Base-by-base conservation (phyloP, 1,284 basidiomycete genomes). In the Ustilago lituana region DNA sequence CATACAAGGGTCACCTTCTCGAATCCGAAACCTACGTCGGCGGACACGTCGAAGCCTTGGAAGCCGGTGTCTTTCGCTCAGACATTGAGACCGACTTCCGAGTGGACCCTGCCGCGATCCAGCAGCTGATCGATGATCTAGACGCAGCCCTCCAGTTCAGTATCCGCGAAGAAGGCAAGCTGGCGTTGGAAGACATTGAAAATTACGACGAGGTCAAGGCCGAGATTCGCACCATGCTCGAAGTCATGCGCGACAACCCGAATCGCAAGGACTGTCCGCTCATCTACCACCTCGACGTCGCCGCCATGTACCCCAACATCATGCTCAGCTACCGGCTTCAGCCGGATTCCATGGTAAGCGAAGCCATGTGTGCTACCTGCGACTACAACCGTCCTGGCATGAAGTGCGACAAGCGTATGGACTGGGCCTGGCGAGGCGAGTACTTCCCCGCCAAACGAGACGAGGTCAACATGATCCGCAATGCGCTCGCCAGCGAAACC, bases 261-360 rank as follows among this genome's bases (percentile, higher is more conserved):
- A 87, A 88, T 49, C 91, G 94, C 17, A 87, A 87, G 50, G 95
- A 98, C 84, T 90, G 89, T 22, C 96, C 96, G 0, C 88, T 98
- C 72, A 98, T 99, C 81, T 99, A 99, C 84, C 96, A 99, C 84
- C 85, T 98, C 79, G 96, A 99, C 80, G 96, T 99, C 65, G 96
- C 96, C 1, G 96, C 96, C 73, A 99, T 99, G 96, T 98, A 99
- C 81, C 96, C 96, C 58, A 99, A 98, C 84, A 98, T 99, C 88
- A 99, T 99, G 96, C 90, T 99, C 85, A 97, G 94, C 26, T 98
- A 99, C 83, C 92, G 96, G 52, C 87, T 99, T 3, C 96, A 99
- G 78, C 96, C 96, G 2, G 96, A 99, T 83, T 96, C 96, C 1
- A 92, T 98, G 83, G 92, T 98, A 15, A 92, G 95, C 80, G 96